Conservation (phyloP, 2,329 filamentous ascomycete genomes). For the Aspergillus candidus region DNA sequence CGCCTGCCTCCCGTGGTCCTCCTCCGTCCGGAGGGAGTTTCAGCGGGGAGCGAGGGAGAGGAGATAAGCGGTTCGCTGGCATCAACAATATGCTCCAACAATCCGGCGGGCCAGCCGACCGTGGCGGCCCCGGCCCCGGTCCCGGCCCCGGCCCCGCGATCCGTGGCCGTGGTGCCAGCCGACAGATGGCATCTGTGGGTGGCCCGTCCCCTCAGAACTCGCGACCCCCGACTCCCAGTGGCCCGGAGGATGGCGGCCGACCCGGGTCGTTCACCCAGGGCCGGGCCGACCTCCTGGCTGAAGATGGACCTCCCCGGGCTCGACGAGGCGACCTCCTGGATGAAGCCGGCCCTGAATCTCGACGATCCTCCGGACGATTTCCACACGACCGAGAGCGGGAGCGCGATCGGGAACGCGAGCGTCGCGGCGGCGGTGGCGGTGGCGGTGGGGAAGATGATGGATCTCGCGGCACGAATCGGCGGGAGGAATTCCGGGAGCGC, state of each 20-base stretch:
- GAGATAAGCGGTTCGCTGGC: slow-evolving; percentile 43
- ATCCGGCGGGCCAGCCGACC: slow-evolving; percentile 30
- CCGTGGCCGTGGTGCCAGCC: slow-evolving; percentile 35
- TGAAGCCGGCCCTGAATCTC: slow-evolving; percentile 28
- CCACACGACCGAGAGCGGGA: slow-evolving; percentile 23
- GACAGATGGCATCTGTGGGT: slow-evolving; percentile 28
- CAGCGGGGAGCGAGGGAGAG: slow-evolving; percentile 34
- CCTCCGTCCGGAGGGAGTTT: slow-evolving; percentile 34
- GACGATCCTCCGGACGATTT: slow-evolving; percentile 22
- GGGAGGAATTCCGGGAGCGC: slow-evolving; percentile 35
- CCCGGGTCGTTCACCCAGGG: slow-evolving; percentile 16
- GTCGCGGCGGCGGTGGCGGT: slow-evolving; percentile 24
- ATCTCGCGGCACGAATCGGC: slow-evolving; percentile 23
- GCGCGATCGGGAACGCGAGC: slow-evolving; percentile 22
- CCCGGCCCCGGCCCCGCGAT: slow-evolving; percentile 30
- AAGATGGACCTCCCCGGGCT: slow-evolving; percentile 23
- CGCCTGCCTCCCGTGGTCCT: slow-evolving; percentile 30
- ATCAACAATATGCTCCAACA: slow-evolving; percentile 46
- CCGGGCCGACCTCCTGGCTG: slow-evolving; percentile 30
- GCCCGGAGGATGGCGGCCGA: slow-evolving; percentile 19
- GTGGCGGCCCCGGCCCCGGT: slow-evolving; percentile 27
- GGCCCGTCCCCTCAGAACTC: slow-evolving; percentile 27
- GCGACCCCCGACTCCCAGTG: slow-evolving; percentile 28
- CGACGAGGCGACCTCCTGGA: slow-evolving; percentile 29
- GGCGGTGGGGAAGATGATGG: slow-evolving; percentile 24